A percentile compares a stretch with the other conserved stretches of the same genome.
Conservation (phyloP, 148 eudicot genomes). For the Cornus florida region DNA sequence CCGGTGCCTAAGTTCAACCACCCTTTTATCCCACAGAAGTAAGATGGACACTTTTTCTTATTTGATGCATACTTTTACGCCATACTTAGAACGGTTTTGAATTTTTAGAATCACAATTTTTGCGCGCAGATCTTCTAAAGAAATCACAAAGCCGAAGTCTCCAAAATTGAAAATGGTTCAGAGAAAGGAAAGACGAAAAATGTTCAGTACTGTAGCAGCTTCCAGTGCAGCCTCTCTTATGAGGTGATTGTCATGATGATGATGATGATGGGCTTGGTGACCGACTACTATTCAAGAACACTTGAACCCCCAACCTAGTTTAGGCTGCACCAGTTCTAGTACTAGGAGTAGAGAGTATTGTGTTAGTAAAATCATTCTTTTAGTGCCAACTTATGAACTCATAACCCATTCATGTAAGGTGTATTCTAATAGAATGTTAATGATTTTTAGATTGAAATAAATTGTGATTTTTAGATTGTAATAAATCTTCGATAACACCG, state of each 20-base stretch:
- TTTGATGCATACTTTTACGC: neutral
- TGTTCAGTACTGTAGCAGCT: slow-evolving; percentile 27
- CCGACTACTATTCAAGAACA: slow-evolving; percentile 43
- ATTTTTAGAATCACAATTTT: neutral
- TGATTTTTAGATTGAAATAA: too few relatives aligned
- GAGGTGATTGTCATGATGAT: slow-evolving; percentile 44
- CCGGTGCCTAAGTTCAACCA: slow-evolving; percentile 76
- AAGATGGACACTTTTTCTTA: slow-evolving; percentile 17
- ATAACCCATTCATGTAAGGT: too few relatives aligned
- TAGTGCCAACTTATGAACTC: too few relatives aligned
- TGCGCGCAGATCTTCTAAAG: slow-evolving; percentile 54
- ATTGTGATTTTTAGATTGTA: too few relatives aligned
- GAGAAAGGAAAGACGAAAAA: slow-evolving; percentile 55
- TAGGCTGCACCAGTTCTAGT: neutral
- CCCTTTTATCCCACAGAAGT: slow-evolving; percentile 86
- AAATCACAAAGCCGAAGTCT: slow-evolving; percentile 68
- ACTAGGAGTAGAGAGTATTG: neutral
- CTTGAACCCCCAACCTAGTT: slow-evolving; percentile 37
- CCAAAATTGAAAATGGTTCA: slow-evolving; percentile 59
- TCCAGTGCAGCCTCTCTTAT: slow-evolving; percentile 54
- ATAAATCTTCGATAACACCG: too few relatives aligned
- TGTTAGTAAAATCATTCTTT: too few relatives aligned
- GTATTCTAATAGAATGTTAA: too few relatives aligned
- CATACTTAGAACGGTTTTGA: neutral
- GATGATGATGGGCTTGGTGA: neutral